Percentiles rank a stretch among this genome's conserved stretches.
Evolutionary conservation across 768 basidiomycete genomes (phyloP).

Genomic region (Myochromella boudieri): DNA sequence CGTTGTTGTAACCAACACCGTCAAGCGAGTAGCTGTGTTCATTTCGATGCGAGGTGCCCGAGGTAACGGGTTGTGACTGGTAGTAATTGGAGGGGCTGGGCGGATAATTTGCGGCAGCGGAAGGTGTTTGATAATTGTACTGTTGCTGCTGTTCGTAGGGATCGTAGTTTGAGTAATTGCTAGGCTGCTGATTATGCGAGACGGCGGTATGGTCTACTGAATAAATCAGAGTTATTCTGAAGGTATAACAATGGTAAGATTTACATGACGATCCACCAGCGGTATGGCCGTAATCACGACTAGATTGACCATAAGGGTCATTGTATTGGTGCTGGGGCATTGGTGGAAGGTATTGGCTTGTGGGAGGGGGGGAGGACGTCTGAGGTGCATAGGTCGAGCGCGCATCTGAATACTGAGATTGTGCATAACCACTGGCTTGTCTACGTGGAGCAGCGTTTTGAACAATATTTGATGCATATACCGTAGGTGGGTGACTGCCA

Average conservation of each 20-base stretch:
- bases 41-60: slow-evolving; percentile 23
- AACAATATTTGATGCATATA: slow-evolving; percentile 12
- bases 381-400: slow-evolving; percentile 25
- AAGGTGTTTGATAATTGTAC: slow-evolving; percentile 14
- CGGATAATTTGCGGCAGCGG: slow-evolving; percentile 23
- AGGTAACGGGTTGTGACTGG: slow-evolving; percentile 31
- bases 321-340: slow-evolving; percentile 32
- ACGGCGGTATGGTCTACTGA: slow-evolving; percentile 54
- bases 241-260: slow-evolving; percentile 19
- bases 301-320: slow-evolving; percentile 31
- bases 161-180: slow-evolving; percentile 51
- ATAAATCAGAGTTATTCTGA: slow-evolving; percentile 5
- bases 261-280: slow-evolving; percentile 55
- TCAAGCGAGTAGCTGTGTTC: slow-evolving; percentile 59
- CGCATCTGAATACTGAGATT: slow-evolving; percentile 24
- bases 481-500: slow-evolving; percentile 29
- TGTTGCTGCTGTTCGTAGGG: slow-evolving; percentile 38
- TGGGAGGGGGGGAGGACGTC: slow-evolving; percentile 27
- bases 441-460: slow-evolving; percentile 14
- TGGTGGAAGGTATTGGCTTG: slow-evolving; percentile 34
- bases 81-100: slow-evolving; percentile 30
- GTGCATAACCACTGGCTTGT: slow-evolving; percentile 23
- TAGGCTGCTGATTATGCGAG: slow-evolving; percentile 48
- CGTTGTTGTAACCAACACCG: slow-evolving; percentile 51
- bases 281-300: slow-evolving; percentile 51